Percentiles rank a stretch among this genome's conserved stretches.
These are phyloP conservation scores for Triticum dicoccoides DNA, from an alignment of 176 grass and related monocot genomes.

Conservation along the genomic window DNA sequence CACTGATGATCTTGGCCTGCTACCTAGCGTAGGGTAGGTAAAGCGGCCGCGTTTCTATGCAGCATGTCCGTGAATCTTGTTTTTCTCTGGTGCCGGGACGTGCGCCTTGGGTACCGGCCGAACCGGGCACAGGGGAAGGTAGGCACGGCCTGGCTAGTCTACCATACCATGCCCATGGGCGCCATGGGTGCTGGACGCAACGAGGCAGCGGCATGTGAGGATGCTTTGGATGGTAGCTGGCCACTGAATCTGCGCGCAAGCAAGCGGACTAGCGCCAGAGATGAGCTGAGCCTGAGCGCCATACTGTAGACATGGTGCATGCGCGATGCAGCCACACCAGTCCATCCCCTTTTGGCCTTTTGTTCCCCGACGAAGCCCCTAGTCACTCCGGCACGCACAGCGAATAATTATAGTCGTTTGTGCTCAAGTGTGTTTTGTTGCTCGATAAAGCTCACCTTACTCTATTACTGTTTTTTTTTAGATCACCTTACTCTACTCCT, in stretches of 20 bases:
- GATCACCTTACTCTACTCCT: background rate
- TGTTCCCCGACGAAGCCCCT: background rate
- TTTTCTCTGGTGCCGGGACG: background rate
- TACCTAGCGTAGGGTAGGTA: background rate
- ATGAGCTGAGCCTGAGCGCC: background rate
- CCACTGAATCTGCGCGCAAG: background rate
- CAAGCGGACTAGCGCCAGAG: background rate
- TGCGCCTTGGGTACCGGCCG: background rate
- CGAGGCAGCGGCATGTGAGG: constrained; percentile 31
- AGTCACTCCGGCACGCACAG: background rate
- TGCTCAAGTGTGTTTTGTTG: background rate
- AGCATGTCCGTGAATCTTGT: constrained; percentile 45
- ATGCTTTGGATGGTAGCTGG: constrained; percentile 34
- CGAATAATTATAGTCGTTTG: background rate
- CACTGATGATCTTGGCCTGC: background rate
- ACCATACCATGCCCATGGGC: constrained; percentile 1
- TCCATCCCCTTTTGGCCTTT: background rate
- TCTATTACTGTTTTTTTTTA: background rate
- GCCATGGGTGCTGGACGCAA: constrained; percentile 20
- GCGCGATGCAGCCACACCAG: background rate
- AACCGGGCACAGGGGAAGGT: background rate
- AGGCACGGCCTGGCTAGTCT: background rate
- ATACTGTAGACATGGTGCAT: background rate
- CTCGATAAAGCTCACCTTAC: background rate
- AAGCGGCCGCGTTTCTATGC: constrained; percentile 26